phyloP scores from a whole-genome alignment of 805 yeast species.

The Candida palmyrensis region DNA sequence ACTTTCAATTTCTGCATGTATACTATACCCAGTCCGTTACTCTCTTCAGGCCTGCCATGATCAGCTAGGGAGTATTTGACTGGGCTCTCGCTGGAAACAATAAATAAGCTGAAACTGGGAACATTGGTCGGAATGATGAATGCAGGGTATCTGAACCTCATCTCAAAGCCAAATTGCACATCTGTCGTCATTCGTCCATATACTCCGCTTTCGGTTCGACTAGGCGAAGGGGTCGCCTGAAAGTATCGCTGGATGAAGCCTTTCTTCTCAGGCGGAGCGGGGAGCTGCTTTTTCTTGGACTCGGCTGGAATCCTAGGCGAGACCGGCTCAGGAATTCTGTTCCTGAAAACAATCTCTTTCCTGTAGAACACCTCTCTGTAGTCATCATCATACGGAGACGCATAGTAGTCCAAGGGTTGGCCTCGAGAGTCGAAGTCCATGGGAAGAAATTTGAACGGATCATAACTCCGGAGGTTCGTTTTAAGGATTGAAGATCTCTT shows the following conservation, averaged over 20 bases:
- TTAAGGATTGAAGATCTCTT: conserved; percentile 46
- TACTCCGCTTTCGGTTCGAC: neutral
- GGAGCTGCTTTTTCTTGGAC: conserved; percentile 4
- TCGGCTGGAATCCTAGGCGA: conserved; percentile 27
- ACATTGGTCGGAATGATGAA: conserved; percentile 40
- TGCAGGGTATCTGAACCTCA: conserved; percentile 44
- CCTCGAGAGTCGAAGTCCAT: conserved; percentile 30
- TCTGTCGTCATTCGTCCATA: conserved; percentile 24
- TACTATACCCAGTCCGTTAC: conserved; percentile 44
- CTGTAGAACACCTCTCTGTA: conserved; percentile 42
- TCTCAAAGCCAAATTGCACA: conserved; percentile 42
- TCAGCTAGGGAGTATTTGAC: conserved; percentile 22
- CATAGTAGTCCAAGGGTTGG: conserved; percentile 9
- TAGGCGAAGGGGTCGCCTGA: neutral
- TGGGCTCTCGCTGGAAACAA: conserved; percentile 27
- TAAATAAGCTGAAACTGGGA: conserved; percentile 28
- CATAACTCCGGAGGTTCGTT: conserved; percentile 39
- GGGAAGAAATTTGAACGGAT: conserved; percentile 54
- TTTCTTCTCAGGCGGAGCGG: neutral
- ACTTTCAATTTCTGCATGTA: conserved; percentile 38
- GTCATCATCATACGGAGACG: conserved; percentile 9
- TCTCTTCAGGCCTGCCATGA: conserved; percentile 31
- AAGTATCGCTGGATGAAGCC: no score
- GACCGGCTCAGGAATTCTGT: conserved; percentile 40
- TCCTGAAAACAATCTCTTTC: conserved; percentile 31